Evolutionary conservation across 2,329 filamentous ascomycete genomes (phyloP).

Genomic region (Xylariomycetidae sp.): DNA sequence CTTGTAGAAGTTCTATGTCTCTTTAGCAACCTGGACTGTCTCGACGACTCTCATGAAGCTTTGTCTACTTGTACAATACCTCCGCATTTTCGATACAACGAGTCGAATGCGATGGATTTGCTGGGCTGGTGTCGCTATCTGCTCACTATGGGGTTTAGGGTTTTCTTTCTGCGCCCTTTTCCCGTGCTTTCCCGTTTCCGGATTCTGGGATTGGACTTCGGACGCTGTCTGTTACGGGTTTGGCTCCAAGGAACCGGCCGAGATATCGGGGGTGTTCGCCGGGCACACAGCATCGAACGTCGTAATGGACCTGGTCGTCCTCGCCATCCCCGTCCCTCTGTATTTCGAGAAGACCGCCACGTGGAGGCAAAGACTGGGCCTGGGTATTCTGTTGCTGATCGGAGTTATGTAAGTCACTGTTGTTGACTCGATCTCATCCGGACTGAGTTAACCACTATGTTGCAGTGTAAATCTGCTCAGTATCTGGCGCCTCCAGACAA

Average conservation of each 20-base stretch:
- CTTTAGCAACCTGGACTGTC: conserved; percentile 26
- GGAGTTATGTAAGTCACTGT: conserved; percentile 24
- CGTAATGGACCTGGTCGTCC: conserved; percentile 26
- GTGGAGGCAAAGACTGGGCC: conserved; percentile 25
- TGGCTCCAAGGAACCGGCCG: conserved; percentile 19
- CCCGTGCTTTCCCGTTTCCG: conserved; percentile 27
- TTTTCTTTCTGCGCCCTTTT: conserved; percentile 26
- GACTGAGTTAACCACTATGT: no score
- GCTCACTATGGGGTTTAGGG: conserved; percentile 24
- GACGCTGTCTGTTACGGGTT: conserved; percentile 25
- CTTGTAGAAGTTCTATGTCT: conserved; percentile 27
- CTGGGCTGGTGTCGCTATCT: conserved; percentile 19
- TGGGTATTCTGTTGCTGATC: conserved; percentile 25
- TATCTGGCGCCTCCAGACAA: conserved; percentile 27
- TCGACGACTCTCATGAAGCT: conserved; percentile 33
- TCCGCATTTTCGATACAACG: conserved; percentile 27
- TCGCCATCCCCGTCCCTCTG: conserved; percentile 26
- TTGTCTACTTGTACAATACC: conserved; percentile 32
- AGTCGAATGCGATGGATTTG: conserved; percentile 16
- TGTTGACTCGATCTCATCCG: neutral
- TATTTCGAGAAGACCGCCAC: conserved; percentile 21
- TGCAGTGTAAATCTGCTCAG: conserved; percentile 27
- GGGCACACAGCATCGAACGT: conserved; percentile 27
- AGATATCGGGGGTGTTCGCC: conserved; percentile 24
- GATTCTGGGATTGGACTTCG: conserved; percentile 25